Conservation (phyloP, 2,329 filamentous ascomycete genomes). For the Colletotrichum euphorbiae region DNA sequence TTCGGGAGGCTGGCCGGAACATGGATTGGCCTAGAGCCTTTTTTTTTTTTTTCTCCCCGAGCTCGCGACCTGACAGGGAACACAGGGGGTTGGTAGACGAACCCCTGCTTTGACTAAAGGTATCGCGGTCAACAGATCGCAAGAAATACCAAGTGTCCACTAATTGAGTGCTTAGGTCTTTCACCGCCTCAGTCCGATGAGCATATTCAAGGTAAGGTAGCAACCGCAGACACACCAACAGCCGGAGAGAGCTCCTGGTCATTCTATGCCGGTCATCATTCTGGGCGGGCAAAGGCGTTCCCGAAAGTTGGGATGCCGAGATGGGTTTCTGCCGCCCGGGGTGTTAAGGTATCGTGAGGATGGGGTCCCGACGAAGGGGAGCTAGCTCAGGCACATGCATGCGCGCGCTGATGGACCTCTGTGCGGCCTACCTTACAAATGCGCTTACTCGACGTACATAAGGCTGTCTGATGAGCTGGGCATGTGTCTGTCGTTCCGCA, state of each 20-base stretch:
- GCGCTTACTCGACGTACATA: no score
- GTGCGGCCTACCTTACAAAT: not conserved
- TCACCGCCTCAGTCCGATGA: no score
- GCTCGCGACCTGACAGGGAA: not conserved
- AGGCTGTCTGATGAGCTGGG: constrained; percentile 7
- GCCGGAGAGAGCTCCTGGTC: not conserved
- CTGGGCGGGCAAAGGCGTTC: constrained; percentile 8
- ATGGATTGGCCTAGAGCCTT: not conserved
- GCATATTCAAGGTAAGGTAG: no score
- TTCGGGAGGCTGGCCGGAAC: not conserved
- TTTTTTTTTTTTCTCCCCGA: no score
- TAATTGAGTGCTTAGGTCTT: not conserved
- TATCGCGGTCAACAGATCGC: not conserved
- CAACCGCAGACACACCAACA: no score
- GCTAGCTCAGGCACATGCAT: constrained; percentile 39
- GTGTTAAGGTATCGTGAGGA: constrained; percentile 19
- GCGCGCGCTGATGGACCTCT: constrained; percentile 27
- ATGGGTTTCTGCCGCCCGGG: constrained; percentile 18
- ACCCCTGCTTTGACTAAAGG: not conserved
- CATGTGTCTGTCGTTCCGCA: constrained; percentile 4
- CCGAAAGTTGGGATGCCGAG: not conserved
- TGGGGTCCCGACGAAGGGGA: not conserved
- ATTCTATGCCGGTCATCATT: constrained; percentile 5
- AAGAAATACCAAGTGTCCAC: constrained; percentile 4
- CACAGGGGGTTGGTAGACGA: not conserved